Conservation (phyloP, 1,139 yeast genomes). For the Pneumocystis oryctolagi region DNA sequence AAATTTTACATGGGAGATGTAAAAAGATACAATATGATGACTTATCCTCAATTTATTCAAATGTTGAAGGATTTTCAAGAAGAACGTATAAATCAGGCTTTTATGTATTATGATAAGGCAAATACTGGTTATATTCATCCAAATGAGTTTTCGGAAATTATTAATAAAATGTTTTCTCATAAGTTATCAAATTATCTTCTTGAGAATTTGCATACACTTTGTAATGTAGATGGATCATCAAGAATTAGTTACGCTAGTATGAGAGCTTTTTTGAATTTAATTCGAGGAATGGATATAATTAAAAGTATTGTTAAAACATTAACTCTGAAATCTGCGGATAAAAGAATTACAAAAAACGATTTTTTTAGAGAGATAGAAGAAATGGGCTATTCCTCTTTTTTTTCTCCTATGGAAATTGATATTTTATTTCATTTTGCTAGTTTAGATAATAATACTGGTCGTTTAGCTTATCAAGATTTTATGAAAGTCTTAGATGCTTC, state of each 20-base stretch:
- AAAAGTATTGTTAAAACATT: conserved; percentile 28
- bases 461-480: conserved; percentile 28
- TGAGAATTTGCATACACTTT: conserved; percentile 27
- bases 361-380: conserved; percentile 30
- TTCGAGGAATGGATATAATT: conserved; percentile 30
- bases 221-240: conserved; percentile 24
- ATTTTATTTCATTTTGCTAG: conserved; percentile 32
- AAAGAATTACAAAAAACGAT: conserved; percentile 27
- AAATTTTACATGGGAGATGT: conserved; percentile 29
- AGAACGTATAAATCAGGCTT: conserved; percentile 34
- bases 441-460: conserved; percentile 24
- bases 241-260: conserved; percentile 31
- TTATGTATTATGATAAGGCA: conserved; percentile 26
- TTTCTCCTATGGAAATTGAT: conserved; percentile 34
- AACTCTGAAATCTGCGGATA: conserved; percentile 23
- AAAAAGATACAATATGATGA: conserved; percentile 26
- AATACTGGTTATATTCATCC: conserved; percentile 30
- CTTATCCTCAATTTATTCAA: conserved; percentile 32
- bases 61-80: conserved; percentile 33
- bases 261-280: conserved; percentile 31
- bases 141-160: conserved; percentile 29
- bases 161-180: conserved; percentile 28
- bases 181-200: conserved; percentile 30
- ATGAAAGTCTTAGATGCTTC: conserved; percentile 31
- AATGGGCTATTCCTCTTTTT: conserved; percentile 28